Percentiles rank a stretch among this genome's conserved stretches.
Evolutionary conservation across 805 yeast species (phyloP).

Genomic region (Yarrowia sp.): DNA sequence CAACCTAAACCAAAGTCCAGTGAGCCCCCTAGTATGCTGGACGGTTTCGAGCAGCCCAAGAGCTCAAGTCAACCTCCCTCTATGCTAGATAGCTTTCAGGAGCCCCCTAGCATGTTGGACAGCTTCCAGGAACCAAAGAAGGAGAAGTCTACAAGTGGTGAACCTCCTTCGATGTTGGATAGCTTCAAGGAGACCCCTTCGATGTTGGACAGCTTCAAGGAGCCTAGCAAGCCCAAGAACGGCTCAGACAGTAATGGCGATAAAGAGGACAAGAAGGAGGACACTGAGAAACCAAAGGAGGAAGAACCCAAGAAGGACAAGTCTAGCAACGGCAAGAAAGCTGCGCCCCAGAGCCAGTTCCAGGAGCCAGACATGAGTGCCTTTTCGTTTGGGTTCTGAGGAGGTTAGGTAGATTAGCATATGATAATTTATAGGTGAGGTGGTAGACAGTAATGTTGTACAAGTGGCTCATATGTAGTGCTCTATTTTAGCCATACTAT

Average conservation of each 20-base stretch:
- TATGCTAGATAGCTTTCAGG: background rate
- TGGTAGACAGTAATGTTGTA: no score
- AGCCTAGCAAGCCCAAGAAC: background rate
- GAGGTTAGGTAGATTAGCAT: background rate
- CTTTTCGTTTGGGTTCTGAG: constrained; percentile 58
- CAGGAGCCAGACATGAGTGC: constrained; percentile 81
- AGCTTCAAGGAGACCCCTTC: constrained; percentile 7
- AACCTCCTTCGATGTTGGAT: background rate
- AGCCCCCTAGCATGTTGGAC: background rate
- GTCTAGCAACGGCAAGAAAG: constrained; percentile 1
- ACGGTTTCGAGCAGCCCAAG: background rate
- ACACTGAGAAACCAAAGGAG: background rate
- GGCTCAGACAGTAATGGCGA: background rate
- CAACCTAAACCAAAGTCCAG: background rate
- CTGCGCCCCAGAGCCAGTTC: constrained; percentile 60
- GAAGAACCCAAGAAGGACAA: background rate
- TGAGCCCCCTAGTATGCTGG: constrained; percentile 6
- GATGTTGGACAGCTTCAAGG: background rate
- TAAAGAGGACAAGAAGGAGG: background rate
- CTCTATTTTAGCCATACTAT: no score
- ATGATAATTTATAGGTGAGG: constrained; percentile 1
- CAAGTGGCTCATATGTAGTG: no score
- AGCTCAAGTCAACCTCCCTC: background rate
- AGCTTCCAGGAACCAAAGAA: constrained; percentile 1
- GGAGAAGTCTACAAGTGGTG: no score